phyloP scores from a whole-genome alignment of 179 eudicot genomes.

The Amaranthus tricolor region DNA sequence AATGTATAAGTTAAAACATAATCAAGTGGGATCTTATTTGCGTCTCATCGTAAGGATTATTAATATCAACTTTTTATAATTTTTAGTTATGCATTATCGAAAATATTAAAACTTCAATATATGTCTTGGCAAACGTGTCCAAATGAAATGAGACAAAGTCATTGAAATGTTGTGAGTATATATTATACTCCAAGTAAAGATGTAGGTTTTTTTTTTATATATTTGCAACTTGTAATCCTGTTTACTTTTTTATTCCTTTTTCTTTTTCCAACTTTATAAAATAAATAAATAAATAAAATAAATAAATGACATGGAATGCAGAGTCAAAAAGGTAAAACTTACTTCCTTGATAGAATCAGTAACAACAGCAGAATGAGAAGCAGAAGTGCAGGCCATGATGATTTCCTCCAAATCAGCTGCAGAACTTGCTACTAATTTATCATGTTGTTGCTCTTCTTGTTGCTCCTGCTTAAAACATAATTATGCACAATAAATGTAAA shows the following conservation, averaged over 20 bases:
- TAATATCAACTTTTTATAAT: too few relatives aligned
- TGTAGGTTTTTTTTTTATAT: too few relatives aligned
- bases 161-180: too few relatives aligned
- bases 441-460: constrained; percentile 51
- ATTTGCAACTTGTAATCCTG: constrained; percentile 32
- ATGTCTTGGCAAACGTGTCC: too few relatives aligned
- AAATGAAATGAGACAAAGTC: too few relatives aligned
- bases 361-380: constrained; percentile 40
- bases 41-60: too few relatives aligned
- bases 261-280: not conserved
- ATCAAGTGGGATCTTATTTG: too few relatives aligned
- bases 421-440: constrained; percentile 79
- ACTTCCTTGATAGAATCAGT: constrained; percentile 55
- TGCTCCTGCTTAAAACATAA: constrained; percentile 10
- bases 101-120: too few relatives aligned
- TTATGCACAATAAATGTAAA: not conserved
- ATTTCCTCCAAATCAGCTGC: constrained; percentile 93
- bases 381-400: constrained; percentile 88
- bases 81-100: too few relatives aligned
- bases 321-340: constrained; percentile 51
- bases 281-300: not conserved
- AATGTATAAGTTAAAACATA: too few relatives aligned
- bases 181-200: too few relatives aligned
- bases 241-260: constrained; percentile 19
- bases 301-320: constrained; percentile 37